These are phyloP conservation scores for Aristolochia fimbriata DNA, from an alignment of 164 flowering plant genomes.

Conservation along the genomic window DNA sequence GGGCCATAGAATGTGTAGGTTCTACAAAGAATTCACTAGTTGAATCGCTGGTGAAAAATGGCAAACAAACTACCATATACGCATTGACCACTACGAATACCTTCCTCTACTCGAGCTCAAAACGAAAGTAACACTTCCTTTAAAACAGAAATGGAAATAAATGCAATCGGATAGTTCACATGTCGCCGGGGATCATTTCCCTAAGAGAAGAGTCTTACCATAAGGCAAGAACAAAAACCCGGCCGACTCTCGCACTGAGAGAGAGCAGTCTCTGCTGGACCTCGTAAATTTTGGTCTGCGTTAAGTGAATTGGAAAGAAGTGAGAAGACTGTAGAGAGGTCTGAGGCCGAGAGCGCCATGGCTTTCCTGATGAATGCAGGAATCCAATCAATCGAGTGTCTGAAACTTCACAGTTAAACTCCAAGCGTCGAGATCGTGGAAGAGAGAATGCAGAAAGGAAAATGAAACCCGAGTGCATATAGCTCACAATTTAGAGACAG, in stretches of 20 bases:
- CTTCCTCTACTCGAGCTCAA: background rate
- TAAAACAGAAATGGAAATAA: background rate
- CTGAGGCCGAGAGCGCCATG: slow-evolving; percentile 79
- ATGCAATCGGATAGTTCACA: background rate
- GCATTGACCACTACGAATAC: too few species aligned
- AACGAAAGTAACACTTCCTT: background rate
- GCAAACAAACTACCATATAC: too few species aligned
- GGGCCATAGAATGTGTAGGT: too few species aligned
- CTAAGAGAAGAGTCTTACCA: slow-evolving; percentile 33
- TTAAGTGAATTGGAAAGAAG: slow-evolving; percentile 70
- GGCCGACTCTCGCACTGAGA: slow-evolving; percentile 72
- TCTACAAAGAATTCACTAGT: too few species aligned
- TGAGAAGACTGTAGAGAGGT: slow-evolving; percentile 67
- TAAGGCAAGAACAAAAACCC: slow-evolving; percentile 88
- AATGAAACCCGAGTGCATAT: background rate
- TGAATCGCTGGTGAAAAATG: too few species aligned
- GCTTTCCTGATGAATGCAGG: background rate
- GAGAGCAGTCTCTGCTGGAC: slow-evolving; percentile 73
- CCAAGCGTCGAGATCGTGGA: background rate
- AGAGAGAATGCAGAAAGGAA: background rate
- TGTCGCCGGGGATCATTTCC: too few species aligned
- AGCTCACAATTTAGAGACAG: too few species aligned
- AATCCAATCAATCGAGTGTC: background rate
- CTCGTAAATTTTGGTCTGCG: slow-evolving; percentile 47
- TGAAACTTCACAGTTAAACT: too few species aligned